Evolutionary conservation across 257 asterid genomes (phyloP).

Genomic region (Primulina huaijiensis): DNA sequence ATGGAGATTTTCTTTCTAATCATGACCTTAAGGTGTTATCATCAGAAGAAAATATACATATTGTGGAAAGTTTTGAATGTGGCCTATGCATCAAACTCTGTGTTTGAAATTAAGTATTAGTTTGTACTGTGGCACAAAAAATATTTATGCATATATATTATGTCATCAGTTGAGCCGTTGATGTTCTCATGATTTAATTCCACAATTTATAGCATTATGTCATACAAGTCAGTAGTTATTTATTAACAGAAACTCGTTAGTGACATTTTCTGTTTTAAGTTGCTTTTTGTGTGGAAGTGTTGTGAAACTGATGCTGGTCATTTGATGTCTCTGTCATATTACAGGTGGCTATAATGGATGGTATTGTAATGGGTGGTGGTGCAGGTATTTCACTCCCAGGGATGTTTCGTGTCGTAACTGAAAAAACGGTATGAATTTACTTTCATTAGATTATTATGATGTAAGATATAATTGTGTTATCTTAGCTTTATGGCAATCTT

Average conservation of each 20-base stretch:
- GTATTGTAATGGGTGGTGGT: slow-evolving; percentile 89
- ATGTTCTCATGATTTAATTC: not conserved
- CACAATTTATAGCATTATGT: not conserved
- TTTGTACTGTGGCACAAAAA: not conserved
- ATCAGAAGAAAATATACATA: too few relatives aligned
- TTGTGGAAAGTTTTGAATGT: not conserved
- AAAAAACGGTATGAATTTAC: slow-evolving; percentile 82
- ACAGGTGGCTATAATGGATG: slow-evolving; percentile 96
- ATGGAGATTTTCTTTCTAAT: not conserved
- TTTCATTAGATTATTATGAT: slow-evolving; percentile 8
- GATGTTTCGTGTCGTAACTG: slow-evolving; percentile 93
- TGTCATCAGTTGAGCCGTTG: not conserved
- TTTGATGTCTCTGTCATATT: slow-evolving; percentile 19
- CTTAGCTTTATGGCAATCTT: not conserved
- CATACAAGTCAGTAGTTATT: not conserved
- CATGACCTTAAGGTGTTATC: not conserved
- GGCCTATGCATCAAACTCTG: not conserved
- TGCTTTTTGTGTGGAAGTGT: slow-evolving; percentile 14
- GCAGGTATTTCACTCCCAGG: slow-evolving; percentile 97
- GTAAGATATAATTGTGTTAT: slow-evolving; percentile 1
- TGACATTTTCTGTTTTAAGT: slow-evolving; percentile 10
- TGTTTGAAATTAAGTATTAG: not conserved
- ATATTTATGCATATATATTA: too few relatives aligned
- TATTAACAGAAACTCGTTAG: not conserved
- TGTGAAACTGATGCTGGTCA: slow-evolving; percentile 12